phyloP scores from a whole-genome alignment of 768 basidiomycete species.

The Tylopilus intermedius region DNA sequence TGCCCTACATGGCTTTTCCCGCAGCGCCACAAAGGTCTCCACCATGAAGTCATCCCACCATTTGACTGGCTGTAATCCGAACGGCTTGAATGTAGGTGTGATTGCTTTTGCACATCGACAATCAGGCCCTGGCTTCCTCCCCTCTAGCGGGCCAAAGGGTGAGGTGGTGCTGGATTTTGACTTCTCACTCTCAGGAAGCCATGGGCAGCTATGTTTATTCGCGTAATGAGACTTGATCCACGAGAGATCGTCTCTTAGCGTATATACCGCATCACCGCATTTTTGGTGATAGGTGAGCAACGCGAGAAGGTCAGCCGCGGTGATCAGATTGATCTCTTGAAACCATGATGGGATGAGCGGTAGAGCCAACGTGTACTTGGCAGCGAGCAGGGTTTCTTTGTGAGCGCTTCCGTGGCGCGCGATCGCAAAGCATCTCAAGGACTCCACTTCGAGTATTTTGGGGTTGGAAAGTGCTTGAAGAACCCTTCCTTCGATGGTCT shows the following conservation, averaged over 20 bases:
- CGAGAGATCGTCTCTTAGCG: neutral
- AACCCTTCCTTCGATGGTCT: slow-evolving; percentile 13
- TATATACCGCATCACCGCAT: slow-evolving; percentile 12
- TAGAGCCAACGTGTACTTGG: slow-evolving; percentile 24
- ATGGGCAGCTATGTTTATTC: neutral
- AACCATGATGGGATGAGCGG: slow-evolving; percentile 21
- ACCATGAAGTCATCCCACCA: too few species aligned
- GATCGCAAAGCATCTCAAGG: slow-evolving; percentile 26
- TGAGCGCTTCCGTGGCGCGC: slow-evolving; percentile 23
- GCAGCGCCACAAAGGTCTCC: too few species aligned
- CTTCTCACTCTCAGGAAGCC: neutral
- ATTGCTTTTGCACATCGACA: too few species aligned
- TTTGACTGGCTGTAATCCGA: too few species aligned
- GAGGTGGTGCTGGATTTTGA: too few species aligned
- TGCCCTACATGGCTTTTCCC: too few species aligned
- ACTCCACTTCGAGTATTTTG: slow-evolving; percentile 4
- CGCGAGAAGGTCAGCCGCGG: slow-evolving; percentile 22
- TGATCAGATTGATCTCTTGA: slow-evolving; percentile 26
- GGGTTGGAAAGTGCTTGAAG: slow-evolving; percentile 16
- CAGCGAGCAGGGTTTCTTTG: slow-evolving; percentile 25
- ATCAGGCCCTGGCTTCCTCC: too few species aligned
- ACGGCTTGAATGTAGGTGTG: too few species aligned
- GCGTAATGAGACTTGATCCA: slow-evolving; percentile 17
- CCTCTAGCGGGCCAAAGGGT: too few species aligned
- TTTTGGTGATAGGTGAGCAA: slow-evolving; percentile 20